Evolutionary conservation across 2,329 filamentous ascomycete genomes (phyloP).

Genomic region (Dryadomyces quercivorus): DNA sequence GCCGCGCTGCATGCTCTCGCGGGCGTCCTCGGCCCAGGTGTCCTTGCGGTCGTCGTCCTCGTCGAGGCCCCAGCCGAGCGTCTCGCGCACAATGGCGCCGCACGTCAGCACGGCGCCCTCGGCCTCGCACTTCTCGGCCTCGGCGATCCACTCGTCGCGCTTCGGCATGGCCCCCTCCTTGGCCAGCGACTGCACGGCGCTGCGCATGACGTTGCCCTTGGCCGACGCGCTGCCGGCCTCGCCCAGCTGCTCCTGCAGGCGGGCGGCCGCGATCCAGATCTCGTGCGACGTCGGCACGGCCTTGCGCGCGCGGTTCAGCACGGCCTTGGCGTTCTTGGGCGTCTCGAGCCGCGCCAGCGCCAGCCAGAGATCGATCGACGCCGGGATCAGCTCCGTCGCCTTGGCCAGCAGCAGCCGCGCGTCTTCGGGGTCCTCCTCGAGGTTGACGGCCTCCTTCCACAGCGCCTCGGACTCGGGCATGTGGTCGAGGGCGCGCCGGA

Average conservation of each 20-base stretch:
- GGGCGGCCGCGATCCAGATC: constrained; percentile 90
- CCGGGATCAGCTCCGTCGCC: constrained; percentile 86
- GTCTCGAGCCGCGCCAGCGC: constrained; percentile 82
- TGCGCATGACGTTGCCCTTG: constrained; percentile 87
- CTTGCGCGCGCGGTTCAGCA: constrained; percentile 90
- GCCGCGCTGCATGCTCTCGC: constrained; percentile 65
- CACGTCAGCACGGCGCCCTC: constrained; percentile 83
- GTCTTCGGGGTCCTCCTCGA: constrained; percentile 83
- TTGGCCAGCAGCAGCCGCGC: constrained; percentile 83
- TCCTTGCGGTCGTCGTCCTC: constrained; percentile 95
- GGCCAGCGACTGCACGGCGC: constrained; percentile 75
- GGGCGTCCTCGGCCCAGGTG: constrained; percentile 91
- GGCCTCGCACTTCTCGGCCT: constrained; percentile 89
- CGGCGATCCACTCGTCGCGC: constrained; percentile 90
- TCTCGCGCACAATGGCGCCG: constrained; percentile 80
- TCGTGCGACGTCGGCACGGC: constrained; percentile 87
- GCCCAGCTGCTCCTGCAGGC: constrained; percentile 79
- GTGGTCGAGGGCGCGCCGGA: constrained; percentile 81
- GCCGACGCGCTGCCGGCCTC: constrained; percentile 26
- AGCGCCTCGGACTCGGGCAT: constrained; percentile 88
- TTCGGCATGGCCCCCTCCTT: constrained; percentile 94
- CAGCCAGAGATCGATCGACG: constrained; percentile 91
- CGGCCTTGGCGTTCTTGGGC: constrained; percentile 83
- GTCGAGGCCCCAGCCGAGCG: constrained; percentile 82
- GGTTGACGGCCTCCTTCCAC: constrained; percentile 96